Evolutionary conservation across 169 alveolate genomes (phyloP), one percentile per base, ranked within the genome.

Genomic region (Eimeria sp.): DNA sequence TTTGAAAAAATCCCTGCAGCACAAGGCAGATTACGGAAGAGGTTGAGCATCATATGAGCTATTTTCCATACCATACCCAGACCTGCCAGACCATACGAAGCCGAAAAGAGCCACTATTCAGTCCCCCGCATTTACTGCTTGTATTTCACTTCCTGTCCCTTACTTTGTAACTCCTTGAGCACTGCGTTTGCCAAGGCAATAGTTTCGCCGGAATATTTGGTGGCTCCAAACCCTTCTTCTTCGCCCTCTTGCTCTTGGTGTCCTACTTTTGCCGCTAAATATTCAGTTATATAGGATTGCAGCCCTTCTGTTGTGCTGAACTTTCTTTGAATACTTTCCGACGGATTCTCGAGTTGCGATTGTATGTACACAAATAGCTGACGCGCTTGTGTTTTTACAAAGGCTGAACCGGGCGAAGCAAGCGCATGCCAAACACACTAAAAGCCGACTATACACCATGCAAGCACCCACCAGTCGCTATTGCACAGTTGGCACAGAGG

Each of bases 161-260:
- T 87, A 87, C 93, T 33, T 37, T 62, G 93, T 20, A 87, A 10
- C 43, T 87, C 93, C 66, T 87, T 87, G 83, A 37, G 52, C 1
- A 87, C 93, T 43, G 93, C 54, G 10, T 30, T 62, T 87, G 93
- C 93, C 82, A 87, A 43, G 66, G 82, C 83, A 37, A 60, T 46
- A 20, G 74, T 64, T 40, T 87, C 93, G 13, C 82, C 82, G 16
- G 93, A 64, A 52, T 60, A 52, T 37, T 85, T 85, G 71, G 18
- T 14, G 0, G 82, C 60, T 14, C 60, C 72, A 14, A 83, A 60
- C 46, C 49, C 78, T 60, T 77, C 27, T 40, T 83, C 68, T 83
- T 83, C 90, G 64, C 46, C 68, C 43, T 33, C 83, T n/a, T 60
- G 78, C 74, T 23, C 83, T 64, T 30, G 18, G 4, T n/a, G 78